Evolutionary conservation across 768 basidiomycete genomes (phyloP), one percentile per base, ranked within the genome.

Genomic region (Tylopilus sp.): DNA sequence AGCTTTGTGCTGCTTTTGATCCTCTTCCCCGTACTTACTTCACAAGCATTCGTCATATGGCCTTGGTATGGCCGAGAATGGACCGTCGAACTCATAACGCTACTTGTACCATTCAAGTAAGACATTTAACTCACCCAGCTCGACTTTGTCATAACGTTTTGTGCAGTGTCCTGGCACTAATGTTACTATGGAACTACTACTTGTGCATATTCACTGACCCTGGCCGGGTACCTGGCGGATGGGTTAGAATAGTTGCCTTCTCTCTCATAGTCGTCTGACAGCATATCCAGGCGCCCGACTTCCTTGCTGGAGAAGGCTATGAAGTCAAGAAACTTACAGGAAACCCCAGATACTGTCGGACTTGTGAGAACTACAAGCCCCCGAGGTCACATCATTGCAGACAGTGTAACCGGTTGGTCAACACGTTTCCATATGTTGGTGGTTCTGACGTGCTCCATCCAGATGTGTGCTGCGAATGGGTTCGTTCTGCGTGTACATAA

Each of bases 71-170:
- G 92, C 36, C 71, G 79, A 33, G 85, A 72, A 45, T 57, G 90
- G 56, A 85, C 90, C 14, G 72, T 89, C 37, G 84, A 93, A 63
- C 82, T 96, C 41, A 55, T 96, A 34, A 73, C 69, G 21, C 77
- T 95, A n/a, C 77, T 97, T 21, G 57, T 83, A 3, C 96, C 96
- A 10, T 96, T 96, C 87, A 95, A 96, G 93, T 94, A 66, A 66
- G 87, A 31, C 28, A 12, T 33, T n/a, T 46, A n/a, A n/a, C 28
- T 11, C 12, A 25, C 41, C 26, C 34, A 10, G 13, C 21, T 45
- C 45, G 52, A 50, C 56, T 48, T 30, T 48, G 62, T 31, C 41
- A 31, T 52, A 37, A 56, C 60, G 19, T 36, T 14, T 45, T 25
- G 14, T 34, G 13, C 45, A 98, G 95, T 63, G 43, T 82, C 21